Percentiles rank a stretch among this genome's conserved stretches.
phyloP scores from a whole-genome alignment of 75 land plant genomes.

The Pseudotsuga menziesii region DNA sequence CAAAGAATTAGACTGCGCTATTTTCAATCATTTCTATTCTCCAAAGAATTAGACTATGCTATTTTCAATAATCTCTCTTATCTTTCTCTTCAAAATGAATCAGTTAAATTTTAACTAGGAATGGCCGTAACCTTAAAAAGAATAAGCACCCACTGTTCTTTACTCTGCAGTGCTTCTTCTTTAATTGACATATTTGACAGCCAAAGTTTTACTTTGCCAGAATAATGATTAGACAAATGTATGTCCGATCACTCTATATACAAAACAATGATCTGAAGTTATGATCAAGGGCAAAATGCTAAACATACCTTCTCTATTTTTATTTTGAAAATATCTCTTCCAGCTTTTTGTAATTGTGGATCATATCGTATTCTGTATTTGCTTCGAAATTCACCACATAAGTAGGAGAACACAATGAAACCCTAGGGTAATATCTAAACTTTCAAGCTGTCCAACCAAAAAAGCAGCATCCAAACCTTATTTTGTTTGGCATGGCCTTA shows the following conservation, averaged over 20 bases:
- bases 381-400: slow-evolving; percentile 80
- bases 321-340: slow-evolving; percentile 89
- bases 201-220: background rate
- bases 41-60: no score
- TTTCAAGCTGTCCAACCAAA: background rate
- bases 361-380: slow-evolving; percentile 84
- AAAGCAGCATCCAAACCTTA: background rate
- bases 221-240: background rate
- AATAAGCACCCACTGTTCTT: background rate
- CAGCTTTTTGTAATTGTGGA: slow-evolving; percentile 83
- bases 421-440: background rate
- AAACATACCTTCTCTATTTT: slow-evolving; percentile 60
- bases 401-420: background rate
- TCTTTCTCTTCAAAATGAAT: no score
- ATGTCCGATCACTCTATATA: background rate
- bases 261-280: background rate
- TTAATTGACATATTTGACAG: background rate
- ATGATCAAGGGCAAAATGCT: background rate
- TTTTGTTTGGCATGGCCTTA: background rate
- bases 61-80: no score
- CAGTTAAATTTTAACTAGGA: no score
- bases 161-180: background rate
- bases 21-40: no score
- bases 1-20: no score
- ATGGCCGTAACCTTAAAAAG: background rate